Base-by-base conservation (phyloP, 306 rosid genomes). In the Pyrus bretschneideri region DNA sequence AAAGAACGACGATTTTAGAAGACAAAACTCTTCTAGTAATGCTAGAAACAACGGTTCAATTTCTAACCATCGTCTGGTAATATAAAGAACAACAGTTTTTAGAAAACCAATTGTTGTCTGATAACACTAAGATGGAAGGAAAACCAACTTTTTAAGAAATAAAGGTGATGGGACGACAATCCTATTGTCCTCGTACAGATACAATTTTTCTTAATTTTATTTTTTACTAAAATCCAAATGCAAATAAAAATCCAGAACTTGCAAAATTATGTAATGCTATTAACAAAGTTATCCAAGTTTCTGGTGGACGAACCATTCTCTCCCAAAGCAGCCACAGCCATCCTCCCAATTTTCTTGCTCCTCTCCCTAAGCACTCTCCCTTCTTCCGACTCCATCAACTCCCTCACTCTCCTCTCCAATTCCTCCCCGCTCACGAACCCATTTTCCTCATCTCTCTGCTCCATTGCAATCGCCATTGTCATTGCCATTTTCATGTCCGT, bases 301-400 rank as follows among this genome's bases (percentile, higher is more conserved):
- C 9, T 64, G 2, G 55, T 69, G 31, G 85, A 78, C 15, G 85
- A 85, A 21, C 85, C 88, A 61, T 1, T 44, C 27, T 68, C 67
- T 9, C 71, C 78, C 21, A 18, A 40, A 4, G 85, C 81, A 25
- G 74, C 74, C 51, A 33, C 12, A 40, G 79, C 83, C 60, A 74
- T 19, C 35, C 78, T 71, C 67, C 45, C 71, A 64, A 81, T 69
- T 67, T 42, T 75, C 81, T 18, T 13, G 58, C 67, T 71, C 31
- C 63, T 68, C 8, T 76, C 81, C 1, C 84, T 69, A 11, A 73
- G 69, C 80, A 54, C 71, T 69, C 42, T 76, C 4, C 84, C 82
- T 4, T 40, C 13, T 62, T 81, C 81, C 8, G 81, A 81, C 22
- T 76, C 88, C 82, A 82, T 85, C 73, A 82, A 29, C 70, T 85